These are phyloP conservation scores for Silybum marianum DNA, from an alignment of 129 eudicot species.

Conservation along the genomic window DNA sequence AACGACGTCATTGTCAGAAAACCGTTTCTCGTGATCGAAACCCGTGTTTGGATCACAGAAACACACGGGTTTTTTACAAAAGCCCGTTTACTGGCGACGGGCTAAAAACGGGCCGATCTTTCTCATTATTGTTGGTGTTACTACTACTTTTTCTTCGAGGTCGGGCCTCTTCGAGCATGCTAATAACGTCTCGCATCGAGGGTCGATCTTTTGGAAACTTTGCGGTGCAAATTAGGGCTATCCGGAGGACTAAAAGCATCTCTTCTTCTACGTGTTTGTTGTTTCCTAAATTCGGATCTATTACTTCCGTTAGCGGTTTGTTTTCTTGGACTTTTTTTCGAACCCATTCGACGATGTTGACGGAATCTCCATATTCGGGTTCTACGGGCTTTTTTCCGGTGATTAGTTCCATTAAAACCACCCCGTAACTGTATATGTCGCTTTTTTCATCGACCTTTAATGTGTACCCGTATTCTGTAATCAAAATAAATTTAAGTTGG, in stretches of 20 bases:
- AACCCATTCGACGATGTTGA: slow-evolving; percentile 77
- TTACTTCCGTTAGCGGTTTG: slow-evolving; percentile 54
- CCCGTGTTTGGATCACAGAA: not conserved
- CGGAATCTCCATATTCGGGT: slow-evolving; percentile 68
- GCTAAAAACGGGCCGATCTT: slow-evolving; percentile 67
- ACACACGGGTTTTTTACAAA: slow-evolving; percentile 31
- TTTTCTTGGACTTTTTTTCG: slow-evolving; percentile 52
- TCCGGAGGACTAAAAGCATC: slow-evolving; percentile 76
- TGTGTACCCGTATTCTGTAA: slow-evolving; percentile 88
- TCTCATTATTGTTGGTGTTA: slow-evolving; percentile 41
- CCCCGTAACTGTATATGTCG: slow-evolving; percentile 91
- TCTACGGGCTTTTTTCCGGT: slow-evolving; percentile 76
- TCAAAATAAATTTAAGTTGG: slow-evolving; percentile 2
- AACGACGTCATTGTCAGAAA: not conserved
- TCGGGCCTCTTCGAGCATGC: slow-evolving; percentile 93
- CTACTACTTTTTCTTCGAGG: slow-evolving; percentile 81
- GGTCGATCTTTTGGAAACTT: slow-evolving; percentile 86
- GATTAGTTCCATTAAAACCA: slow-evolving; percentile 78
- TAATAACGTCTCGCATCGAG: slow-evolving; percentile 87
- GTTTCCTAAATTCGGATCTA: slow-evolving; percentile 68
- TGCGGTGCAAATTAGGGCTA: slow-evolving; percentile 85
- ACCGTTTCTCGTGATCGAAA: not conserved
- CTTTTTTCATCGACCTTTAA: slow-evolving; percentile 88
- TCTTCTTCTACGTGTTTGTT: slow-evolving; percentile 86
- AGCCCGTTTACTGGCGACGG: slow-evolving; percentile 65